Evolutionary conservation across 331 rosid species (phyloP).

Genomic region (Malus hybrid): DNA sequence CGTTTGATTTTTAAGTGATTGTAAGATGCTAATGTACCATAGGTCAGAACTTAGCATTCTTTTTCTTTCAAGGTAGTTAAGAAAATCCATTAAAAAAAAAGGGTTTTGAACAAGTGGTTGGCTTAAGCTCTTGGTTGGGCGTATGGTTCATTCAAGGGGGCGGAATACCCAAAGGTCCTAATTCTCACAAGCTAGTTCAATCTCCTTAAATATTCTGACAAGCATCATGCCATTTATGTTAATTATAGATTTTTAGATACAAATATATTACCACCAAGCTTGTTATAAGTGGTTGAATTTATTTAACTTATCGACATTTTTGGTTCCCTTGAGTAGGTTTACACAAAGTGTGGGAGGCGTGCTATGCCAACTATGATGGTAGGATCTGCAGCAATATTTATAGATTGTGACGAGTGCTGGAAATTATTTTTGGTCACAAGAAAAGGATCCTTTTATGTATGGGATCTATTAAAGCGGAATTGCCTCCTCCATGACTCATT

Average conservation of each 20-base stretch:
- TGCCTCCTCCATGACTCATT: conserved; percentile 85
- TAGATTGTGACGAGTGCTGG: conserved; percentile 95
- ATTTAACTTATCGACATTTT: neutral
- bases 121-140: neutral
- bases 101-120: neutral
- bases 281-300: neutral
- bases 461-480: conserved; percentile 71
- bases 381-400: conserved; percentile 92
- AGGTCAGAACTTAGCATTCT: neutral
- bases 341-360: conserved; percentile 93
- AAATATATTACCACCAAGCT: neutral
- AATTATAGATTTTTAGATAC: neutral
- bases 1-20: neutral
- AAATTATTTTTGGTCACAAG: conserved; percentile 84
- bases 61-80: neutral
- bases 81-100: neutral
- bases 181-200: no score
- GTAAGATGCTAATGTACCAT: neutral
- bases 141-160: neutral
- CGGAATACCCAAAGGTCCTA: neutral
- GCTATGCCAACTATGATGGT: conserved; percentile 93
- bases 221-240: neutral
- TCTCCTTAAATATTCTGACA: neutral
- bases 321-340: conserved; percentile 49
- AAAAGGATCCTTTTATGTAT: conserved; percentile 69